Percentiles rank a stretch among this genome's conserved stretches.
Conservation (phyloP, 495 filamentous ascomycete species). For the Aspergillus mulundensis region DNA sequence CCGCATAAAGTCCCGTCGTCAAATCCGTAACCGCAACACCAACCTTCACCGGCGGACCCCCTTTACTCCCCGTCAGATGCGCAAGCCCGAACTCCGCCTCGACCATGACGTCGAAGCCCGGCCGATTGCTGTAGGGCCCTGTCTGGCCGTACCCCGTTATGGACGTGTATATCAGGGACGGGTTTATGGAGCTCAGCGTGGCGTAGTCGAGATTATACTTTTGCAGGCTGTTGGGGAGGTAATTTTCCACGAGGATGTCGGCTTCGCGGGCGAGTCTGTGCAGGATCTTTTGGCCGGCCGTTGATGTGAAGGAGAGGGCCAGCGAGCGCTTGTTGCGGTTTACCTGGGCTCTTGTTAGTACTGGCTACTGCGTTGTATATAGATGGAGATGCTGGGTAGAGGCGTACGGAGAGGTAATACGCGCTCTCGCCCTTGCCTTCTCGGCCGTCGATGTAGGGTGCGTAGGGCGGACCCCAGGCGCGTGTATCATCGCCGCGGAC, state of each 20-base stretch:
- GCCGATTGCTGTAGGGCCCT: slow-evolving; percentile 80
- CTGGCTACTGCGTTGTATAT: not conserved
- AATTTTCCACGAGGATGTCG: slow-evolving; percentile 95
- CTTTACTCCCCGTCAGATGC: slow-evolving; percentile 88
- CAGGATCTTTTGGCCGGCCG: slow-evolving; percentile 48
- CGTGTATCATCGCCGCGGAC: slow-evolving; percentile 87
- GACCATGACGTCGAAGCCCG: slow-evolving; percentile 99
- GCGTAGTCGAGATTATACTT: slow-evolving; percentile 88
- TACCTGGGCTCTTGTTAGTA: slow-evolving; percentile 47
- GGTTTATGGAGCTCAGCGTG: slow-evolving; percentile 73
- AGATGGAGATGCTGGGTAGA: not conserved
- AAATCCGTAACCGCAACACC: slow-evolving; percentile 95
- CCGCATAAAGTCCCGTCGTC: slow-evolving; percentile 90
- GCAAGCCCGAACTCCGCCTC: slow-evolving; percentile 97
- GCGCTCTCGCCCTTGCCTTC: slow-evolving; percentile 87
- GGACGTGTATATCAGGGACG: slow-evolving; percentile 62
- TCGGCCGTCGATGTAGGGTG: slow-evolving; percentile 60
- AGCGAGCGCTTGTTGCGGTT: slow-evolving; percentile 76
- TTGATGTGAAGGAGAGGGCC: not conserved
- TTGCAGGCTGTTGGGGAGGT: slow-evolving; percentile 79
- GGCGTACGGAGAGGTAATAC: slow-evolving; percentile 79
- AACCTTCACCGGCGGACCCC: slow-evolving; percentile 92
- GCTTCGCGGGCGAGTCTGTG: slow-evolving; percentile 77
- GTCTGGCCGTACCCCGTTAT: slow-evolving; percentile 84
- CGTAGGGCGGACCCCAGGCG: slow-evolving; percentile 96